A percentile compares a stretch with the other conserved stretches of the same genome.
These are phyloP conservation scores for Avena eriantha DNA, from an alignment of 176 grass and related monocot genomes.

Conservation along the genomic window DNA sequence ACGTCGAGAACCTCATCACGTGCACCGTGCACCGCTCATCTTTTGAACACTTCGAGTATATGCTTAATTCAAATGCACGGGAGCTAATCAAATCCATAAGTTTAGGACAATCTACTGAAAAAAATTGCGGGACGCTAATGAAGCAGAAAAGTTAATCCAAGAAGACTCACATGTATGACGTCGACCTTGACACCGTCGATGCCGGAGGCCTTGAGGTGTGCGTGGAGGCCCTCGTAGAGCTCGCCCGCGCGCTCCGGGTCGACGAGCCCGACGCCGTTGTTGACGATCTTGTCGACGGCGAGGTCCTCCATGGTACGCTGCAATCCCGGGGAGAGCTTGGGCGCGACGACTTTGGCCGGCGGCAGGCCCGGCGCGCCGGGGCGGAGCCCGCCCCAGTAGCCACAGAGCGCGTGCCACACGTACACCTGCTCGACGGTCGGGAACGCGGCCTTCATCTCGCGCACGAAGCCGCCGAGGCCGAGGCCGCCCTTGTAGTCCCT, in stretches of 20 bases:
- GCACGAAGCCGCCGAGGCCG: slow-evolving; percentile 77
- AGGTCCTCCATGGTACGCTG: slow-evolving; percentile 87
- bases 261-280: slow-evolving; percentile 78
- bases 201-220: slow-evolving; percentile 68
- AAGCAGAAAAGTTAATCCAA: background rate
- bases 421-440: slow-evolving; percentile 83
- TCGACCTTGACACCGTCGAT: slow-evolving; percentile 98
- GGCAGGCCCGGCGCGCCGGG: slow-evolving; percentile 60
- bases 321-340: slow-evolving; percentile 65
- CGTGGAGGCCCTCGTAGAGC: slow-evolving; percentile 79
- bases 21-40: background rate
- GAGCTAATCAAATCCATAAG: background rate
- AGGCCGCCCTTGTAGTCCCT: slow-evolving; percentile 73
- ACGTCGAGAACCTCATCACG: background rate
- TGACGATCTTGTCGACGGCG: slow-evolving; percentile 88
- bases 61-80: background rate
- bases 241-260: slow-evolving; percentile 56
- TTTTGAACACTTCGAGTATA: background rate
- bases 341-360: slow-evolving; percentile 53
- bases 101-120: background rate
- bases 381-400: slow-evolving; percentile 92
- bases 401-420: slow-evolving; percentile 93
- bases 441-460: slow-evolving; percentile 76
- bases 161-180: slow-evolving; percentile 81
- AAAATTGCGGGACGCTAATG: background rate